Conservation (phyloP, 305 asterid genomes). For the Fraxinus greggii region DNA sequence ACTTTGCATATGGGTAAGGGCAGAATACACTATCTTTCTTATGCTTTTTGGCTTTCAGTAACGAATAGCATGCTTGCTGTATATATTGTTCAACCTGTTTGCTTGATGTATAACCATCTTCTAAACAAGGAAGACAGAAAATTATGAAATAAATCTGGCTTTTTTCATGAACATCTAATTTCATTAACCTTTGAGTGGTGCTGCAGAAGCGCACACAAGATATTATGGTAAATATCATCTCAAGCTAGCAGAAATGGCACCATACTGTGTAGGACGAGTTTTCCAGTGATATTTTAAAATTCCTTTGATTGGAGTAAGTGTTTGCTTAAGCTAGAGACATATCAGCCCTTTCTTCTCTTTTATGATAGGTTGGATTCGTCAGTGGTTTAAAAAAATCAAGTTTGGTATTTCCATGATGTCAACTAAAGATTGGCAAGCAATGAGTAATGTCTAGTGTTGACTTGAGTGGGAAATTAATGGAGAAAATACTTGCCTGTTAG, state of each 20-base stretch:
- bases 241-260: background rate
- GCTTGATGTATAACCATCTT: background rate
- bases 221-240: background rate
- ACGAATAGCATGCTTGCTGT: background rate
- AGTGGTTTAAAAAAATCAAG: background rate
- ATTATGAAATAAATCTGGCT: background rate
- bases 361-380: slow-evolving; percentile 11
- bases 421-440: background rate
- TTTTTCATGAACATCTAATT: background rate
- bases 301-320: background rate
- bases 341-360: background rate
- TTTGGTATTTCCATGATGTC: background rate
- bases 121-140: background rate
- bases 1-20: background rate
- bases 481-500: background rate
- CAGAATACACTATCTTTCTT: background rate
- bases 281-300: background rate
- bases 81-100: background rate
- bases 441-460: background rate
- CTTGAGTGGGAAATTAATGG: background rate
- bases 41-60: background rate
- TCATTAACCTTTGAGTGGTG: background rate
- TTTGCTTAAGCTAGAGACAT: background rate
- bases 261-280: background rate
- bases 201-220: background rate